Base-by-base conservation (phyloP, 768 basidiomycete genomes). In the Termitomyces bulborhizus region DNA sequence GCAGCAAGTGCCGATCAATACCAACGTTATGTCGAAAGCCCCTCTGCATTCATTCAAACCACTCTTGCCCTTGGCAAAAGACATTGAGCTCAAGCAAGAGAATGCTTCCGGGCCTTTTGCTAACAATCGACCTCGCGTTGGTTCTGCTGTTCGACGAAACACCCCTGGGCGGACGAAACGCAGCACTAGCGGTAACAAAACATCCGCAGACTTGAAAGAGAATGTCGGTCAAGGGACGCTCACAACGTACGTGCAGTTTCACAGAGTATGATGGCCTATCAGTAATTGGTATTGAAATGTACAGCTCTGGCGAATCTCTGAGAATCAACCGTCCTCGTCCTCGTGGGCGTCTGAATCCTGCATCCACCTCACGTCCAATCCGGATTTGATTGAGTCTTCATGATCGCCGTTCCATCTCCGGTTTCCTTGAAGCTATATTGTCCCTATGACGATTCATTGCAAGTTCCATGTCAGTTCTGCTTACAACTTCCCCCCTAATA, bases 81-180 rank as follows among this genome's bases (percentile, higher is more conserved):
- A 76, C 21, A 63, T 70, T 31, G 69, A 70, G 24, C 64, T 71
- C 16, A 82, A 80, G 60, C 62, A 66, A 36, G 71, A 71, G 59
- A 71, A 70, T 45, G 67, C 66, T 1, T 68, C 70, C 51, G 71
- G 66, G 3, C 55, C 67, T 6, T 67, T 69, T 24, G 63, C 64
- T 60, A 73, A 72, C 51, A 66, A 70, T 5, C 79, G 83, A 9
- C 76, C 84, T 15, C 73, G 80, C 26, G 80, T 83, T 45, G 76
- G 71, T 3, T 84, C 83, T 0, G 75, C 71, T n/a, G 73, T 80
- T 0, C 74, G 84, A 12, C 75, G 85, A n/a, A 74, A 71, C 0
- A 79, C 80, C 0, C 72, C 82, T 1, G 87, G 86, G 1, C 83
- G 79, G 83, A 70, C 82, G 41, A 89, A 88, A 70, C 79, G 82